Conservation (phyloP, 2,329 filamentous ascomycete genomes). For the Didymella sp. region DNA sequence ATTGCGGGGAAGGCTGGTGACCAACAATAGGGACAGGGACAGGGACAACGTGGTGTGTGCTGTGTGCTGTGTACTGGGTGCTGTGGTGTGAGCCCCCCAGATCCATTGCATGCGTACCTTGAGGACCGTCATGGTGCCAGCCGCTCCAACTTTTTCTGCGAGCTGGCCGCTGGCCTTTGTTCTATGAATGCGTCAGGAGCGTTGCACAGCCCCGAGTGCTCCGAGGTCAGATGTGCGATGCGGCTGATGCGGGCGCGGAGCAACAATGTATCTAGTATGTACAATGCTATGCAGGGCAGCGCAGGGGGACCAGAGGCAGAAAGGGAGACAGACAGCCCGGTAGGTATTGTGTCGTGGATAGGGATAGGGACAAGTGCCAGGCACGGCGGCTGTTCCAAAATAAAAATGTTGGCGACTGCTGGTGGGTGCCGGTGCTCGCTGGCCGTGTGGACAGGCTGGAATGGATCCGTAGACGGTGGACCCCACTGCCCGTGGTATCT, state of each 20-base stretch:
- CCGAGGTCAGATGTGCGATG: slow-evolving; percentile 25
- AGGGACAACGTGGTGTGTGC: slow-evolving; percentile 5
- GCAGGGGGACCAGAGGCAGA: slow-evolving; percentile 13
- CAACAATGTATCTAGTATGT: too few relatives aligned
- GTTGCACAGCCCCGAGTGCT: slow-evolving; percentile 34
- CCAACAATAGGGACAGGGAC: not conserved
- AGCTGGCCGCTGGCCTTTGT: slow-evolving; percentile 13
- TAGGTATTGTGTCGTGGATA: not conserved
- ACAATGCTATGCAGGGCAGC: slow-evolving; percentile 24
- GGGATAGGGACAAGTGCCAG: slow-evolving; percentile 17
- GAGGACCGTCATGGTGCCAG: slow-evolving; percentile 48
- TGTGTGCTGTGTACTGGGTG: too few relatives aligned
- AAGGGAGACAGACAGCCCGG: not conserved
- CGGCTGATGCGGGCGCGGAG: slow-evolving; percentile 24
- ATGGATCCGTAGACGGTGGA: too few relatives aligned
- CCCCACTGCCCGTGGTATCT: slow-evolving; percentile 23
- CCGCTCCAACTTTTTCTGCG: slow-evolving; percentile 1
- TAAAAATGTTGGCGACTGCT: slow-evolving; percentile 20
- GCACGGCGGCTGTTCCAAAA: slow-evolving; percentile 20
- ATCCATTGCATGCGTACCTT: slow-evolving; percentile 36
- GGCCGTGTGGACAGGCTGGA: slow-evolving; percentile 28
- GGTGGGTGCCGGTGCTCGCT: slow-evolving; percentile 17
- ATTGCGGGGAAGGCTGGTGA: slow-evolving; percentile 17
- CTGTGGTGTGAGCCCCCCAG: too few relatives aligned
- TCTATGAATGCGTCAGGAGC: slow-evolving; percentile 23